Base-by-base conservation (phyloP, 257 asterid species). In the Eustoma russellianum region DNA sequence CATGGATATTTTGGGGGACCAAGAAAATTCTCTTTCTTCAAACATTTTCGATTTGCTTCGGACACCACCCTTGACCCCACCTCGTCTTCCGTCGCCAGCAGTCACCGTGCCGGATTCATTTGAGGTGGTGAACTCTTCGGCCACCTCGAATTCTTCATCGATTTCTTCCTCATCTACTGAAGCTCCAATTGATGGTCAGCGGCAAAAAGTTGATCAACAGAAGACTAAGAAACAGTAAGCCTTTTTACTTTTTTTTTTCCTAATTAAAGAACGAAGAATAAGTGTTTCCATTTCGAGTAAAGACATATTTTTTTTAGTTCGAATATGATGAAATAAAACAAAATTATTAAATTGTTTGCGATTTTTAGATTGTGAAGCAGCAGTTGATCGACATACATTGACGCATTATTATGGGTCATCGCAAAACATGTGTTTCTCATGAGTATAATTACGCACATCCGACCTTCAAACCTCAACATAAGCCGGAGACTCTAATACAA, bases 141-240 rank as follows among this genome's bases (percentile, higher is more conserved):
- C n/a, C n/a, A n/a, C n/a, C n/a, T n/a, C n/a, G 44, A 63, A 70
- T 56, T 77, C 80, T 0, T 60, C 77, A 0, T 70, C 77, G 6
- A 48, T 82, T 9, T 85, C 95, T 2, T 80, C 94, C 0, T 80
- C 95, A 1, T 82, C 97, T 0, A 74, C 74, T 2, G 95, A 88
- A 60, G 83, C 71, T 5, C 77, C 60, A 16, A 60, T 74, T 5
- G 76, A 62, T 55, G 82, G 65, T 50, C 73, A 54, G n/a, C 75
- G 52, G 53, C 58, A 38, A 7, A 67, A 62, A 44, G 40, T 57
- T 4, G 67, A 17, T 68, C 73, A 70, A 63, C 74, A 71, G n/a
- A 78, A 69, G 66, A 56, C 65, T 49, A 85, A 73, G 57, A 73
- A 75, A 66, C 78, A 61, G 95, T 85, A 52, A 59, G 78, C 41